Conservation (phyloP, 1,284 basidiomycete species). For the Cystobasidiaceae sp. region DNA sequence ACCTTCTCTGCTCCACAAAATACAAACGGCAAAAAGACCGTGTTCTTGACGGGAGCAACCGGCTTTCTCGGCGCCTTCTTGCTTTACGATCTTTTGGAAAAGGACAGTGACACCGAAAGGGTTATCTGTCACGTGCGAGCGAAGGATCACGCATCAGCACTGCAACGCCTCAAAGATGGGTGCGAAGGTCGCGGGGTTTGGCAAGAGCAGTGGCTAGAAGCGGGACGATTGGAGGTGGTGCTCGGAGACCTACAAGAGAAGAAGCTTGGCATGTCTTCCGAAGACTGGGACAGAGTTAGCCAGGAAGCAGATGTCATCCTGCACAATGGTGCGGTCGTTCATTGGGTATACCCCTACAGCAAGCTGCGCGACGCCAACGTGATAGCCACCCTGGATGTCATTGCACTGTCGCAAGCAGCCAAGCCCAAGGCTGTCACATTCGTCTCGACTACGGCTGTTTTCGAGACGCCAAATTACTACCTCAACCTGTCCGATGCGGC, state of each 20-base stretch:
- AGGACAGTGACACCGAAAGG: constrained; percentile 63
- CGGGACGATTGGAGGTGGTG: constrained; percentile 71
- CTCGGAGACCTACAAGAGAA: constrained; percentile 79
- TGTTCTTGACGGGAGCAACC: constrained; percentile 95
- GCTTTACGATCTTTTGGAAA: constrained; percentile 68
- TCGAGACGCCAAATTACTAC: constrained; percentile 85
- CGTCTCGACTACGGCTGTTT: constrained; percentile 87
- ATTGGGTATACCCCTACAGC: constrained; percentile 98
- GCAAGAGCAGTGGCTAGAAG: constrained; percentile 77
- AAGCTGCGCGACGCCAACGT: constrained; percentile 89
- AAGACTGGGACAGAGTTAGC: constrained; percentile 64
- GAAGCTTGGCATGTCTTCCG: constrained; percentile 66
- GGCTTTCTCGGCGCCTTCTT: constrained; percentile 96
- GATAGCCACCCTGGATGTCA: constrained; percentile 73
- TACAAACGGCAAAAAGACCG: constrained; percentile 59
- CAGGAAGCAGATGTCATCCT: constrained; percentile 76
- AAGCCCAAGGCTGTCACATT: constrained; percentile 79
- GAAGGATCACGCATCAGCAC: constrained; percentile 58
- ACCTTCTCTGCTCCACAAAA: constrained; percentile 57
- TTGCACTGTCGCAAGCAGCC: constrained; percentile 56
- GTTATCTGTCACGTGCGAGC: constrained; percentile 90
- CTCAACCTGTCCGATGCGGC: constrained; percentile 75
- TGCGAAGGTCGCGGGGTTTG: constrained; percentile 84
- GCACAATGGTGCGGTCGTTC: constrained; percentile 95
- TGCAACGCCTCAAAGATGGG: constrained; percentile 67